These are phyloP conservation scores for Orbilia javanica DNA, from an alignment of 2,329 filamentous ascomycete species.

Conservation along the genomic window DNA sequence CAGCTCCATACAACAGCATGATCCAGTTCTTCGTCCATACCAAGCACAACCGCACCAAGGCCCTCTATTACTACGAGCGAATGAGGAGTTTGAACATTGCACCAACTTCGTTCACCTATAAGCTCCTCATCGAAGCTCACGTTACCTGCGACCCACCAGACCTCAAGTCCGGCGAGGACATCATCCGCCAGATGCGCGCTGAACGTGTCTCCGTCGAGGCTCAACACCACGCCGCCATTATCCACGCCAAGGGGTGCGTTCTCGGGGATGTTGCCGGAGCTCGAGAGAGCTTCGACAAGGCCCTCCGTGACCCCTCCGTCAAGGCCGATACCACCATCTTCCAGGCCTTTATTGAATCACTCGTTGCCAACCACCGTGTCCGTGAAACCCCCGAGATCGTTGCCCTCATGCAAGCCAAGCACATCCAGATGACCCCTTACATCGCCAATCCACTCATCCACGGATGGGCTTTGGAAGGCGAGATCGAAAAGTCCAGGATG, in stretches of 20 bases:
- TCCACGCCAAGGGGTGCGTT: conserved; percentile 95
- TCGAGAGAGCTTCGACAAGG: conserved; percentile 82
- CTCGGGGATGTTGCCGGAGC: conserved; percentile 90
- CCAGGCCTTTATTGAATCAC: conserved; percentile 95
- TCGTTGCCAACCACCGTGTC: conserved; percentile 94
- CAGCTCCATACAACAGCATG: conserved; percentile 98
- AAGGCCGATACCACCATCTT: conserved; percentile 86
- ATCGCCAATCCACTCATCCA: conserved; percentile 99
- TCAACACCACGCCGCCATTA: conserved; percentile 94
- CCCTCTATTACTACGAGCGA: conserved; percentile 91
- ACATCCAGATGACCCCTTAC: conserved; percentile 91
- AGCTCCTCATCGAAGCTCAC: conserved; percentile 94
- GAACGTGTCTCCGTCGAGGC: conserved; percentile 84
- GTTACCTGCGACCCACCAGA: conserved; percentile 92
- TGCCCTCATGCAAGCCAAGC: conserved; percentile 77
- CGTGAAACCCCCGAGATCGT: conserved; percentile 80
- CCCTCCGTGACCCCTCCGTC: conserved; percentile 76
- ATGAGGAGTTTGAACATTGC: conserved; percentile 89
- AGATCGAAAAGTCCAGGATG: conserved; percentile 80
- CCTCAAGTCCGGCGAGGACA: conserved; percentile 85
- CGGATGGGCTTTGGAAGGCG: conserved; percentile 88
- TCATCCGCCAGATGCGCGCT: conserved; percentile 81
- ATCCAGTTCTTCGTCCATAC: conserved; percentile 99
- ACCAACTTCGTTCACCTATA: conserved; percentile 96
- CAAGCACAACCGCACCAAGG: conserved; percentile 94